phyloP scores from a whole-genome alignment of 495 filamentous ascomycete genomes.

The Neohortaea acidophila region DNA sequence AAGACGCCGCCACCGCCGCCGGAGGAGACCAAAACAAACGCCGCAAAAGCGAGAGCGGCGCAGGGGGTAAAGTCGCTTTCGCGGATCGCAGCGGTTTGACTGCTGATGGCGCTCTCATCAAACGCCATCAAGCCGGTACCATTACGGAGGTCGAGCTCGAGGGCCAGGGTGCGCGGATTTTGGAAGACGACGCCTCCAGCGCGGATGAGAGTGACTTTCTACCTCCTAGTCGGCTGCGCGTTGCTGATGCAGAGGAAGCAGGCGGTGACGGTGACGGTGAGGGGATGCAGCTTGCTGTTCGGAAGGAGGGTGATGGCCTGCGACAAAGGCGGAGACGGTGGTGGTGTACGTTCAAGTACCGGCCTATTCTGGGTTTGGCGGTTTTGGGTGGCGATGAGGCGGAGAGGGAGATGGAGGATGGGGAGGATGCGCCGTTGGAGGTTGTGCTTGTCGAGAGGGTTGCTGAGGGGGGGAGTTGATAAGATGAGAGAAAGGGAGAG shows the following conservation, averaged over 20 bases:
- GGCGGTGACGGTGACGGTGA: too few relatives aligned
- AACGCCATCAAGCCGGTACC: constrained; percentile 13
- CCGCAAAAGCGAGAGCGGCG: constrained; percentile 36
- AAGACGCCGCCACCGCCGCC: constrained; percentile 11
- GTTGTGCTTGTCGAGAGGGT: constrained; percentile 60
- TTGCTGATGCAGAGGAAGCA: too few relatives aligned
- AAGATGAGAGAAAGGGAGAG: neutral
- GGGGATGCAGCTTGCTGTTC: too few relatives aligned
- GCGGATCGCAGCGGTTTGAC: constrained; percentile 30
- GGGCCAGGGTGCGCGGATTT: too few relatives aligned
- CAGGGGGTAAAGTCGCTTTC: constrained; percentile 39
- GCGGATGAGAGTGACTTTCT: too few relatives aligned
- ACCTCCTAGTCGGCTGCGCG: too few relatives aligned
- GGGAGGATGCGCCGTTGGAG: constrained; percentile 38
- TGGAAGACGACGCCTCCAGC: too few relatives aligned
- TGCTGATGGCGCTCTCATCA: constrained; percentile 32
- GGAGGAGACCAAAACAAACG: too few relatives aligned
- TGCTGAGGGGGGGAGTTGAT: neutral
- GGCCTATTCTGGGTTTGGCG: constrained; percentile 78
- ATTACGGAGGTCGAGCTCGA: constrained; percentile 24
- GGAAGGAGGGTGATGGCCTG: too few relatives aligned
- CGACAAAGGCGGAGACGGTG: too few relatives aligned
- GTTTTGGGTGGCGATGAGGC: constrained; percentile 36
- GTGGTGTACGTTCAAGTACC: constrained; percentile 83
- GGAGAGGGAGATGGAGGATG: constrained; percentile 9